Evolutionary conservation across 2,329 filamentous ascomycete genomes (phyloP).

Genomic region (Bipolaris oryzae): DNA sequence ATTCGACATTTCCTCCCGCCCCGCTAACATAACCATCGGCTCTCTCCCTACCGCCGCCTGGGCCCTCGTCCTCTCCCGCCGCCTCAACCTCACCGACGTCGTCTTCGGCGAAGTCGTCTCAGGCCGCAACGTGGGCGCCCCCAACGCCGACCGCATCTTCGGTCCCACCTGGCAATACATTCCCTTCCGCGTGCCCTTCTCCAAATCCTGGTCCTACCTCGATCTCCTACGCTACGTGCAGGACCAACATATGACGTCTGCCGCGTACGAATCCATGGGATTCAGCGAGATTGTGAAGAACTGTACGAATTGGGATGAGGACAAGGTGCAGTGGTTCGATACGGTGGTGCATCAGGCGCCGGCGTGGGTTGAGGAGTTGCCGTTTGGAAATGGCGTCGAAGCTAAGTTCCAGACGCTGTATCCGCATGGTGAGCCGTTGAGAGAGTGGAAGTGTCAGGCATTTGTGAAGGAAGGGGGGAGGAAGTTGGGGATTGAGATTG

Average conservation of each 20-base stretch:
- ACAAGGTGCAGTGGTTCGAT: conserved; percentile 43
- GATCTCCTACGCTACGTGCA: conserved; percentile 47
- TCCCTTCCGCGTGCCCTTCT: conserved; percentile 66
- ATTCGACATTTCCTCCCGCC: conserved; percentile 50
- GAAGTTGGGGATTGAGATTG: conserved; percentile 62
- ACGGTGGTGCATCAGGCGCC: conserved; percentile 50
- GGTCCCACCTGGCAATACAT: conserved; percentile 73
- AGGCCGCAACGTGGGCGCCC: conserved; percentile 65
- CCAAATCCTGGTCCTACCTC: conserved; percentile 51
- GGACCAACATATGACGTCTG: conserved; percentile 41
- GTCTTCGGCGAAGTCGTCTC: conserved; percentile 71
- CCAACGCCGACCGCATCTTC: conserved; percentile 62
- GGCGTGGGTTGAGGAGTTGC: conserved; percentile 63
- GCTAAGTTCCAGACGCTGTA: conserved; percentile 62
- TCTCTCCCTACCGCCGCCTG: conserved; percentile 71
- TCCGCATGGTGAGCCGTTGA: conserved; percentile 51
- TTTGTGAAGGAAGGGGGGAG: conserved; percentile 59
- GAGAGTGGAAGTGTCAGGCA: conserved; percentile 65
- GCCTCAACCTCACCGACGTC: conserved; percentile 61
- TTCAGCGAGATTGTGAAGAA: conserved; percentile 44
- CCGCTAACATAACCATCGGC: conserved; percentile 65
- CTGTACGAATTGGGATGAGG: conserved; percentile 42
- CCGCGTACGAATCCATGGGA: conserved; percentile 46
- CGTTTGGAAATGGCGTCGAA: conserved; percentile 46
- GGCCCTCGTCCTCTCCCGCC: conserved; percentile 66